A percentile compares a stretch with the other conserved stretches of the same genome.
phyloP scores from a whole-genome alignment of 495 filamentous ascomycete species.

The Penicillium maclennaniae region DNA sequence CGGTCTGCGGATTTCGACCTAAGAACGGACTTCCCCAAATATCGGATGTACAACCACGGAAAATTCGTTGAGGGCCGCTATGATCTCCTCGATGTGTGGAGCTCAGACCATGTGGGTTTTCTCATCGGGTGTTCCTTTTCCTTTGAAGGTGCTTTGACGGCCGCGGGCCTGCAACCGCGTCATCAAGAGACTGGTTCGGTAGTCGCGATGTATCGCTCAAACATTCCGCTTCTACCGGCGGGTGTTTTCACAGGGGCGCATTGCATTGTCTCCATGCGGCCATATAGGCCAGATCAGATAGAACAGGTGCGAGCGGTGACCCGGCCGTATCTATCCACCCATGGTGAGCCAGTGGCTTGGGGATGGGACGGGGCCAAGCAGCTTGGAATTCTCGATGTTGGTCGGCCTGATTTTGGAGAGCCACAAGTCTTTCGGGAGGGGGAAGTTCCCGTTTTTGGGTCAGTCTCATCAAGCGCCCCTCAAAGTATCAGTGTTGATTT shows the following conservation, averaged over 20 bases:
- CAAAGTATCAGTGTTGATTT: background rate
- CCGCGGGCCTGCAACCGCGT: conserved; percentile 41
- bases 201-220: conserved; percentile 54
- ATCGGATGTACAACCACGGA: conserved; percentile 48
- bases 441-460: conserved; percentile 54
- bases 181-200: conserved; percentile 35
- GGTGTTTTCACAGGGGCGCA: conserved; percentile 48
- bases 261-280: conserved; percentile 54
- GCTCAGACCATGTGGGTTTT: conserved; percentile 49
- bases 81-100: conserved; percentile 47
- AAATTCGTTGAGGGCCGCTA: conserved; percentile 15
- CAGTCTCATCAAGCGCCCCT: conserved; percentile 3
- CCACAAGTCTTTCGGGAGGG: conserved; percentile 32
- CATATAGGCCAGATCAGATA: conserved; percentile 43
- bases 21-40: conserved; percentile 49
- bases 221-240: conserved; percentile 43
- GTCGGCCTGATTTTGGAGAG: conserved; percentile 44
- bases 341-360: conserved; percentile 59
- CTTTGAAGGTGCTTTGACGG: conserved; percentile 48
- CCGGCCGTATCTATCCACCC: conserved; percentile 41
- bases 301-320: conserved; percentile 47
- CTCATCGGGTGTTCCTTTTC: conserved; percentile 57
- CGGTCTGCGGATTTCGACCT: conserved; percentile 40
- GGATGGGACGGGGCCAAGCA: conserved; percentile 49
- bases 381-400: conserved; percentile 46